A percentile compares a stretch with the other conserved stretches of the same genome.
phyloP scores from a whole-genome alignment of 352 stramenopile genomes.

The Phytophthora colocasiae region DNA sequence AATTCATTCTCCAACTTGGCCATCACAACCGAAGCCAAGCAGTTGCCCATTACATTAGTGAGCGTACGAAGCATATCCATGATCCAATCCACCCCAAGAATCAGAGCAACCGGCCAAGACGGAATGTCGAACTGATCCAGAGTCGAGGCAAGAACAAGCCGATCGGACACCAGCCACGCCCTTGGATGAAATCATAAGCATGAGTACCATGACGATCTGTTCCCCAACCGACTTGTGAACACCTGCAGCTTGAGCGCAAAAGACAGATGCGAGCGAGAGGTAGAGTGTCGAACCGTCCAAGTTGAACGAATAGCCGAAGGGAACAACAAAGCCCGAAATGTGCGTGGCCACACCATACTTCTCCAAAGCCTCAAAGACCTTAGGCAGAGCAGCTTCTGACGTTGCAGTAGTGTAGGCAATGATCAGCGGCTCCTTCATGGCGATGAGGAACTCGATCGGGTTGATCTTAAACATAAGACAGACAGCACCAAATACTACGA shows the following conservation, averaged over 20 bases:
- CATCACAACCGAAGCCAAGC: conserved; percentile 61
- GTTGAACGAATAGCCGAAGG: conserved; percentile 76
- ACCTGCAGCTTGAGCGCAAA: conserved; percentile 59
- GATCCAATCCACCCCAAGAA: conserved; percentile 66
- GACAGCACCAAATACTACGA: conserved; percentile 52
- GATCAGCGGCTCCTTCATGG: conserved; percentile 59
- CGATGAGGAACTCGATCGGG: conserved; percentile 46
- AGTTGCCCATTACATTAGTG: conserved; percentile 68
- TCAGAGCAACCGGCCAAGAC: conserved; percentile 62
- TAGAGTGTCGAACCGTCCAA: conserved; percentile 64
- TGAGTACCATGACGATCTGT: conserved; percentile 68
- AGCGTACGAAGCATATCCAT: conserved; percentile 70
- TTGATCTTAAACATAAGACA: conserved; percentile 63
- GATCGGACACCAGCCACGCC: conserved; percentile 62
- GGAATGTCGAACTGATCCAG: conserved; percentile 64
- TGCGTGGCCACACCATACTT: conserved; percentile 59
- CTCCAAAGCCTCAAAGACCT: conserved; percentile 64
- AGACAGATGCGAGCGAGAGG: conserved; percentile 53
- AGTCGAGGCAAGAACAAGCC: conserved; percentile 56
- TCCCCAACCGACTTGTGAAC: conserved; percentile 58
- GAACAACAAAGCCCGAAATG: conserved; percentile 64
- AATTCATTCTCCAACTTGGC: conserved; percentile 71
- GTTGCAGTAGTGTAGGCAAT: conserved; percentile 73
- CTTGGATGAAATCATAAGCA: conserved; percentile 69
- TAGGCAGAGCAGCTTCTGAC: conserved; percentile 59